Base-by-base conservation (phyloP, 257 asterid species). In the Cordia subcordata region DNA sequence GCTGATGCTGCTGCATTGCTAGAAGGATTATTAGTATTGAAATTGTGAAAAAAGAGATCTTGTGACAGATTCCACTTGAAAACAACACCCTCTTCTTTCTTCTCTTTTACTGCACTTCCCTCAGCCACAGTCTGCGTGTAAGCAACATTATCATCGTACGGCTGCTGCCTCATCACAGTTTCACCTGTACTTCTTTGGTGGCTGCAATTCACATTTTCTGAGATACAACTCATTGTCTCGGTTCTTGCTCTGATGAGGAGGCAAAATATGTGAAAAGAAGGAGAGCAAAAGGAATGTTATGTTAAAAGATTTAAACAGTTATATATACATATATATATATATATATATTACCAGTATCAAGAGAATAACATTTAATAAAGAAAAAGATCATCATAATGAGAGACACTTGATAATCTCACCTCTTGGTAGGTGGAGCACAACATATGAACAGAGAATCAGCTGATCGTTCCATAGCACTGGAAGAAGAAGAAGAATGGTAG, bases 71-170 rank as follows among this genome's bases (percentile, higher is more conserved):
- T 49, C 71, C 63, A 53, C 68, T 68, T 79, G 75, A 65, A 77
- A 57, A 58, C 67, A 40, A 66, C 63, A n/a, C n/a, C n/a, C n/a
- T n/a, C n/a, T 51, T 60, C 47, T 52, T 58, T 35, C 42, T 21
- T 47, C 62, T 53, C 63, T 57, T 66, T 21, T 8, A 9, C 71
- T 60, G 72, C 82, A 54, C 59, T 66, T 46, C 75, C 77, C 62
- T 71, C 82, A 61, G 64, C 72, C 68, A 58, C 64, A 59, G 55
- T 62, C 83, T 73, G 85, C 65, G 69, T 68, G 74, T 74, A 76
- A 69, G 79, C 79, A 84, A 80, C 81, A 76, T 57, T 66, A 17
- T 69, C 17, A 87, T n/a, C n/a, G n/a, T n/a, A n/a, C n/a, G n/a
- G n/a, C n/a, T 81, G 77, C 89, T 78, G 79, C 70, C 69, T 64